A percentile compares a stretch with the other conserved stretches of the same genome.
Evolutionary conservation across 331 rosid species (phyloP).

Genomic region (Stylosanthes scabra): DNA sequence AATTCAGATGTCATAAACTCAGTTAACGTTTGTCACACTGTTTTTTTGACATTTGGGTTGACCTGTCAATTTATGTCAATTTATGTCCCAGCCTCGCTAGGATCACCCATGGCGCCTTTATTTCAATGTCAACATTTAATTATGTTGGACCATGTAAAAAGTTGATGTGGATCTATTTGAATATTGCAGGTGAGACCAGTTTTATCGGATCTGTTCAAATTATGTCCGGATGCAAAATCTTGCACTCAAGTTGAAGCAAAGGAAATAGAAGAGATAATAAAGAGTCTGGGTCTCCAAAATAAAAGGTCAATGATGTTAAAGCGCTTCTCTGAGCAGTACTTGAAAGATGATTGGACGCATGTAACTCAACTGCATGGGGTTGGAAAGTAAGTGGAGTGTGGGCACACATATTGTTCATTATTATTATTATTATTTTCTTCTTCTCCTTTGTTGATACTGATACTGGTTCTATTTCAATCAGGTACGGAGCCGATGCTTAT

Average conservation of each 20-base stretch:
- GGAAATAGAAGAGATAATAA: conserved; percentile 53
- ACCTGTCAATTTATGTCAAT: no score
- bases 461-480: background rate
- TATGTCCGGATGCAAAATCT: conserved; percentile 69
- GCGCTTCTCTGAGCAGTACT: conserved; percentile 60
- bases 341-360: conserved; percentile 63
- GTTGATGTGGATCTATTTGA: conserved; percentile 15
- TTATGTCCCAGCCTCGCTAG: no score
- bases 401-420: background rate
- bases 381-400: conserved; percentile 58
- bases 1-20: no score
- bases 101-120: no score
- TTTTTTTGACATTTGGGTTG: no score
- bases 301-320: conserved; percentile 58
- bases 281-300: conserved; percentile 61
- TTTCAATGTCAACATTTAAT: background rate
- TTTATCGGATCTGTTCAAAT: conserved; percentile 48
- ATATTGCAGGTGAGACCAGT: conserved; percentile 52
- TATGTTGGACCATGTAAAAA: background rate
- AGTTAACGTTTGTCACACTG: no score
- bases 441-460: background rate
- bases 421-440: background rate
- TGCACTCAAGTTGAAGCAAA: conserved; percentile 48
- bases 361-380: conserved; percentile 72
- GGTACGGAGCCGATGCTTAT: conserved; percentile 83